A percentile compares a stretch with the other conserved stretches of the same genome.
phyloP scores from a whole-genome alignment of 2,329 filamentous ascomycete species.

The Penicillium sclerotigenum region DNA sequence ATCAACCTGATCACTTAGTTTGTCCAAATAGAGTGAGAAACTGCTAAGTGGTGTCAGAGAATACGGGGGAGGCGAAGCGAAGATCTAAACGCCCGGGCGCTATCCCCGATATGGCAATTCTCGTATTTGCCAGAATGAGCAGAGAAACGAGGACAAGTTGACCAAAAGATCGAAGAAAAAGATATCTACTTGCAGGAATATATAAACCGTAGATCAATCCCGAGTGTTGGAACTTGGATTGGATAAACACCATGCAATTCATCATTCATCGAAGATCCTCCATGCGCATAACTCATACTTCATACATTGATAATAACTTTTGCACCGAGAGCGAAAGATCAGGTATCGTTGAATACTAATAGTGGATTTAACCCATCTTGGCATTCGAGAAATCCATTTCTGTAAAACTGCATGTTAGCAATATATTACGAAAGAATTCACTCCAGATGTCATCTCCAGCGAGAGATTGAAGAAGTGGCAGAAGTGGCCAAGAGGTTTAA shows the following conservation, averaged over 20 bases:
- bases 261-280: slow-evolving; percentile 16
- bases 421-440: background rate
- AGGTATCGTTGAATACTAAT: background rate
- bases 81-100: slow-evolving; percentile 3
- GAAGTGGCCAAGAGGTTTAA: background rate
- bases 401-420: slow-evolving; percentile 16
- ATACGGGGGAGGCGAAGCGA: background rate
- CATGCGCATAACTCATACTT: slow-evolving; percentile 21
- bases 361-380: slow-evolving; percentile 51
- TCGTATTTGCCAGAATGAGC: slow-evolving; percentile 18
- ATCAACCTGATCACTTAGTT: background rate
- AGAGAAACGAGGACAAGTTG: background rate
- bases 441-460: background rate
- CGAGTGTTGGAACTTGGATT: background rate
- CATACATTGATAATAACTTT: slow-evolving; percentile 19
- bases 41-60: background rate
- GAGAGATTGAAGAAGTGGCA: background rate
- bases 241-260: slow-evolving; percentile 8
- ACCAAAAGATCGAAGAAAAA: background rate
- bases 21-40: background rate
- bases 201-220: background rate
- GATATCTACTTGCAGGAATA: background rate
- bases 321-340: background rate
- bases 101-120: slow-evolving; percentile 19
- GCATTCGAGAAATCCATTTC: slow-evolving; percentile 68